These are phyloP conservation scores for Aspergillus japonicus DNA, from an alignment of 2,329 filamentous ascomycete genomes.

Conservation along the genomic window DNA sequence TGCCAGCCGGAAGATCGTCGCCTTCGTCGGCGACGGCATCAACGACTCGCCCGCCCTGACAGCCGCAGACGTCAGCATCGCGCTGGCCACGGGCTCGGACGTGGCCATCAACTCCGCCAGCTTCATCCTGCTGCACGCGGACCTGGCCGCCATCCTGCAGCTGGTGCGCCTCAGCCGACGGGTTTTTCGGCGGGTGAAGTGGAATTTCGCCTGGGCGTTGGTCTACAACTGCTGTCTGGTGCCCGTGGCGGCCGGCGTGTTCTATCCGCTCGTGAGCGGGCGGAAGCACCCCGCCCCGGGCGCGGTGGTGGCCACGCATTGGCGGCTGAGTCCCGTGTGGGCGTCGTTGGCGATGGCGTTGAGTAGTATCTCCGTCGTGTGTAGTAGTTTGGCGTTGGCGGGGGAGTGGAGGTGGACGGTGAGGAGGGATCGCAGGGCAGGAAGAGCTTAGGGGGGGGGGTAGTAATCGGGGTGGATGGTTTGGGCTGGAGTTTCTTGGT, in stretches of 20 bases:
- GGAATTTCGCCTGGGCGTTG: constrained; percentile 84
- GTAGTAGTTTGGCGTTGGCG: constrained; percentile 74
- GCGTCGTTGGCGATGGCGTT: constrained; percentile 88
- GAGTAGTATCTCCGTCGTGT: constrained; percentile 85
- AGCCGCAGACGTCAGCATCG: constrained; percentile 78
- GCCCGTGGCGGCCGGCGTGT: constrained; percentile 75
- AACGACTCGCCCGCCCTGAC: constrained; percentile 82
- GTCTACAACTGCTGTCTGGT: constrained; percentile 78
- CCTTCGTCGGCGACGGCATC: constrained; percentile 84
- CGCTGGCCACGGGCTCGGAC: constrained; percentile 76
- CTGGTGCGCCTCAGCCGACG: constrained; percentile 68
- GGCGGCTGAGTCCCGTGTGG: constrained; percentile 61
- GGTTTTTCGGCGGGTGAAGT: constrained; percentile 74
- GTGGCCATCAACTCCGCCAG: constrained; percentile 78
- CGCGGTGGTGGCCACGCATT: constrained; percentile 33
- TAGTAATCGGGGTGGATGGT: no score
- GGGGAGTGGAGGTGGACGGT: constrained; percentile 35
- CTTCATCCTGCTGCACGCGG: constrained; percentile 74
- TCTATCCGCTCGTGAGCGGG: constrained; percentile 61
- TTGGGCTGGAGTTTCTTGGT: no score
- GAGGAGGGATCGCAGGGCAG: background rate
- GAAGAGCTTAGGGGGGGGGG: no score
- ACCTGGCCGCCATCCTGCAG: constrained; percentile 68
- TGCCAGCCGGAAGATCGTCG: constrained; percentile 61
- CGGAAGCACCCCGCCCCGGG: no score